A percentile compares a stretch with the other conserved stretches of the same genome.
Conservation (phyloP, 345 rosid species). For the Pistacia atlantica region DNA sequence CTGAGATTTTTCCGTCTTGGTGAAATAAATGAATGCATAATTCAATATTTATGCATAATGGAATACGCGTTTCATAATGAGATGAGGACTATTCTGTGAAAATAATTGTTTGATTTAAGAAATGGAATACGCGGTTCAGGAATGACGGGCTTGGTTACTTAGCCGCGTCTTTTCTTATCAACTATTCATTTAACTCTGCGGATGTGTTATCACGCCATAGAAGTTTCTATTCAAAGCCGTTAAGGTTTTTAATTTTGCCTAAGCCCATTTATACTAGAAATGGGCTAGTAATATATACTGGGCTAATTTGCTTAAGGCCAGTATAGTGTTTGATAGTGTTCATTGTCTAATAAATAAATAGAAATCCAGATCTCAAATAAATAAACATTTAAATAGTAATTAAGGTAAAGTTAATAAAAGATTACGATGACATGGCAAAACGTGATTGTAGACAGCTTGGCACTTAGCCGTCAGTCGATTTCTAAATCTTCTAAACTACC, state of each 20-base stretch:
- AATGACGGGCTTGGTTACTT: not conserved
- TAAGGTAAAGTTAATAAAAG: not conserved
- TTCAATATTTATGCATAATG: not conserved
- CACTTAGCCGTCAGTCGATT: not conserved
- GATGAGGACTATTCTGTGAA: not conserved
- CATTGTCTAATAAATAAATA: too few relatives aligned
- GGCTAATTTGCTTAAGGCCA: too few relatives aligned
- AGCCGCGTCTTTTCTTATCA: not conserved
- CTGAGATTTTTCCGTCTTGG: not conserved
- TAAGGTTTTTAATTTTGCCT: too few relatives aligned
- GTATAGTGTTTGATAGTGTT: too few relatives aligned
- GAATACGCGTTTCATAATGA: not conserved
- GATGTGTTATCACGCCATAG: too few relatives aligned
- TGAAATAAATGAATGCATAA: not conserved
- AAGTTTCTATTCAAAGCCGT: too few relatives aligned
- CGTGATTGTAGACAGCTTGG: conserved; percentile 17
- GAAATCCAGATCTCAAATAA: not conserved
- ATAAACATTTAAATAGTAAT: too few relatives aligned
- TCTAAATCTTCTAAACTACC: too few relatives aligned
- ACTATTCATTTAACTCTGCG: too few relatives aligned
- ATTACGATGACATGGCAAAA: not conserved
- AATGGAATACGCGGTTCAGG: not conserved
- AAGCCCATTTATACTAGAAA: too few relatives aligned
- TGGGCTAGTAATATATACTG: too few relatives aligned
- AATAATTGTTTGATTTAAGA: not conserved